Evolutionary conservation across 768 basidiomycete species (phyloP), one percentile per base, ranked within the genome.

Genomic region (Lyophyllum shimeji): DNA sequence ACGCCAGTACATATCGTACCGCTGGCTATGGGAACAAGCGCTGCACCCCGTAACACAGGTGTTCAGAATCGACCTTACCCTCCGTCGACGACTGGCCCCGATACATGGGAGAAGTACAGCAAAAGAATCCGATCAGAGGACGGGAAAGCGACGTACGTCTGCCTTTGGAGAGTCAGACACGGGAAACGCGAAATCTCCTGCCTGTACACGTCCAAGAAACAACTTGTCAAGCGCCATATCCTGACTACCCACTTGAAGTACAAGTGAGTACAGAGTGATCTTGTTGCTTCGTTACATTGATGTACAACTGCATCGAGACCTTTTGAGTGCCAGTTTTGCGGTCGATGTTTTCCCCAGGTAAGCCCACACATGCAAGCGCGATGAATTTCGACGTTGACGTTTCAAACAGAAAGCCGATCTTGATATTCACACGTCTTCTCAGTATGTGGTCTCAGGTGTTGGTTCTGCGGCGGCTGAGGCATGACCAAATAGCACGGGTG

Each of bases 161-260:
- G 70, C 59, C 56, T 60, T n/a, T 71, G 68, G 64, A 52, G 64
- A 62, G 54, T 64, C 59, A 53, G 70, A 66, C 52, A 72, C 56
- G 59, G 59, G 15, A 20, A 47, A n/a, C 40, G 31, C 7, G 43
- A 20, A 27, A 24, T 48, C 0, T 2, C 34, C 11, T 66, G 65
- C 31, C 55, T 53, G 20, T 69, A 67, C 44, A 56, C 44, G 8
- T 58, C 63, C 23, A 83, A 84, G 64, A 86, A 83, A 67, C 86
- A 87, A 65, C 75, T 86, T 42, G 82, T 88, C 55, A 87, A 86
- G 67, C 77, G 87, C 24, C 87, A 89, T 66, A 76, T 89, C 46
- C 78, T 84, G 67, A 81, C 81, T 8, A 82, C 79, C 13, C 87
- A 88, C 64, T 65, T 89, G 45, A 75, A 79, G 49, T 75, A 82